Evolutionary conservation across 2,329 filamentous ascomycete species (phyloP).

Genomic region (Trichoderma lentiforme): DNA sequence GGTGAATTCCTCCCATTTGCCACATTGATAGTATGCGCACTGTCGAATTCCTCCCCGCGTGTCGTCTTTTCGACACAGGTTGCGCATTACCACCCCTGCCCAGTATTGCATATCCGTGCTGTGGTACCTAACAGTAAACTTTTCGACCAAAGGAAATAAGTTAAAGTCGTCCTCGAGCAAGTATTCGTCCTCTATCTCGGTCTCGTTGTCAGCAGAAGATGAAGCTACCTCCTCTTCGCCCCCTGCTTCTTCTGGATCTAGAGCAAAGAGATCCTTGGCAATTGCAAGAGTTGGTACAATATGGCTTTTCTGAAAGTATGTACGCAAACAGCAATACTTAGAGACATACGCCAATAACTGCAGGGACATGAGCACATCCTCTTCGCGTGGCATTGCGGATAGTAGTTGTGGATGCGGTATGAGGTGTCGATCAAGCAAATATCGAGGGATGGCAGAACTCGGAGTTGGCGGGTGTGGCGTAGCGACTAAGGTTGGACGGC

Average conservation of each 20-base stretch:
- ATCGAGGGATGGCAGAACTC: slow-evolving; percentile 70
- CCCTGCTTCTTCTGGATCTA: slow-evolving; percentile 66
- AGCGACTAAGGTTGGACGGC: slow-evolving; percentile 65
- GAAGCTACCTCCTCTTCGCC: slow-evolving; percentile 50
- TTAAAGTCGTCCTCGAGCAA: slow-evolving; percentile 92
- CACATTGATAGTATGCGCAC: slow-evolving; percentile 96
- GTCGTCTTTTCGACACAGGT: slow-evolving; percentile 97
- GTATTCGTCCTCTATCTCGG: slow-evolving; percentile 78
- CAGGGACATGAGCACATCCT: slow-evolving; percentile 96
- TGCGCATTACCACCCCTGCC: slow-evolving; percentile 98
- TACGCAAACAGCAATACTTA: slow-evolving; percentile 94
- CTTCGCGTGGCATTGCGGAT: slow-evolving; percentile 90
- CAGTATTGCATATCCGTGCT: slow-evolving; percentile 99
- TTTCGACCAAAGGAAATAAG: slow-evolving; percentile 96
- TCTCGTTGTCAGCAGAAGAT: slow-evolving; percentile 41
- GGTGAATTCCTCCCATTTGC: slow-evolving; percentile 96
- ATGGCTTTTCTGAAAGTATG: slow-evolving; percentile 94
- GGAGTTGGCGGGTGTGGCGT: slow-evolving; percentile 72
- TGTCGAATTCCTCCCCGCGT: slow-evolving; percentile 90
- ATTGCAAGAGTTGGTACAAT: slow-evolving; percentile 90
- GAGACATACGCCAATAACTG: slow-evolving; percentile 96
- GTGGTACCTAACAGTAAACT: slow-evolving; percentile 94
- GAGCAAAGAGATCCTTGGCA: slow-evolving; percentile 73
- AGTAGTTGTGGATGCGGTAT: slow-evolving; percentile 70
- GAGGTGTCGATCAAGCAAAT: slow-evolving; percentile 70